Percentiles rank a stretch among this genome's conserved stretches.
Evolutionary conservation across 495 filamentous ascomycete genomes (phyloP).

Genomic region (Filosporella fistucella): DNA sequence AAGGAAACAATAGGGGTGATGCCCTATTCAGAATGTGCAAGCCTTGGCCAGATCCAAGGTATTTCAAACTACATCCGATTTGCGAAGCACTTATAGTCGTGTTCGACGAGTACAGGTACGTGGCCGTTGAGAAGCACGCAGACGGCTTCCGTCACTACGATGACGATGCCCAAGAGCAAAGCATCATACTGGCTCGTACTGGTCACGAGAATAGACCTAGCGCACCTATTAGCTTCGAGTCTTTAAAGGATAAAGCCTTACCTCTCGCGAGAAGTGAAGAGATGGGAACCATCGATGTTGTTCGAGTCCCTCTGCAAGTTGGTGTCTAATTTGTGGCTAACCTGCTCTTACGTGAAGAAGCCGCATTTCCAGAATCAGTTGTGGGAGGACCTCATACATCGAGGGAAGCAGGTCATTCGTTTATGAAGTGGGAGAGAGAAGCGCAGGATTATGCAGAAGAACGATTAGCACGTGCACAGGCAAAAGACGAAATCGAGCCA

Average conservation of each 20-base stretch:
- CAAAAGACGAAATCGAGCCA: slow-evolving; percentile 13
- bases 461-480: slow-evolving; percentile 15
- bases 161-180: slow-evolving; percentile 15
- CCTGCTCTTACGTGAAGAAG: slow-evolving; percentile 16
- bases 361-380: slow-evolving; percentile 18
- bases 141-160: slow-evolving; percentile 22
- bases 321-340: slow-evolving; percentile 17
- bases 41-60: slow-evolving; percentile 13
- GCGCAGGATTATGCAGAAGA: slow-evolving; percentile 11
- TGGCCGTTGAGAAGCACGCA: slow-evolving; percentile 14
- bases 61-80: slow-evolving; percentile 21
- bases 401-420: slow-evolving; percentile 17
- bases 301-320: slow-evolving; percentile 17
- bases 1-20: slow-evolving; percentile 10
- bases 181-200: slow-evolving; percentile 22
- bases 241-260: slow-evolving; percentile 18
- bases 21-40: slow-evolving; percentile 1
- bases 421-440: slow-evolving; percentile 20
- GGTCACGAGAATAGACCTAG: slow-evolving; percentile 23
- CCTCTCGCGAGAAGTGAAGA: slow-evolving; percentile 18
- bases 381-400: slow-evolving; percentile 16
- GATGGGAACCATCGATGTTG: slow-evolving; percentile 15
- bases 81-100: slow-evolving; percentile 18
- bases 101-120: slow-evolving; percentile 16
- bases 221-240: slow-evolving; percentile 26